Base-by-base conservation (phyloP, 2,329 filamentous ascomycete species). In the Lizonia empirigonia region DNA sequence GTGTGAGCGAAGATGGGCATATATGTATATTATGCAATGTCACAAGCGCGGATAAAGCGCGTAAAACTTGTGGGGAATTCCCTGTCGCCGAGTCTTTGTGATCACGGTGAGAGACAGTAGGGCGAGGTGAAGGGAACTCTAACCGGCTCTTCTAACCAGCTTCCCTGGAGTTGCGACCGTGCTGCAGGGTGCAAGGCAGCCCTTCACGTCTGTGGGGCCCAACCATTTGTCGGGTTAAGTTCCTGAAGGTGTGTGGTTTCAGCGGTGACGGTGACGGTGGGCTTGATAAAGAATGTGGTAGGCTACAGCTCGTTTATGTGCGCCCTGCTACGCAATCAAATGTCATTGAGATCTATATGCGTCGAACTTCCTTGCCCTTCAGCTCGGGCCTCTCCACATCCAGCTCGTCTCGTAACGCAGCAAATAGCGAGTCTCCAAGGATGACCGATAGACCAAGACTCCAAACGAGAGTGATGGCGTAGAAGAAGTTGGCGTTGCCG, bases 401-500 rank as follows among this genome's bases (percentile, higher is more conserved):
- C 87, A 91, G 91, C 73, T 99, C 94, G 65, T 99, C 94, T 52
- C 94, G 80, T 55, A 99, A 77, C 5, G 92, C 85, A 0, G 94
- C 91, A 75, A 95, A 97, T 2, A 96, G 80, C 44, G 91, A 81
- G 70, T 99, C 94, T 9, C 90, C 91, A 6, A 97, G 83, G 23
- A 99, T 77, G 56, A 99, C 80, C 29, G 91, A 92, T 62, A 96
- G 81, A 0, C 91, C 94, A 19, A 99, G 74, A 69, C 91, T 96
- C 94, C 94, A 99, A 0, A 99, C 94, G n/a, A 99, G 78, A 0
- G 94, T 99, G 65, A 99, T 97, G 59, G 94, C 94, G 70, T 99
- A 99, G 77, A 99, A 99, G 77, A 99, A 99, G 72, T 99, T 99
- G 52, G 94, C 94, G 67, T 99, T 99, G 22, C 94, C 94, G 49